Percentiles rank a stretch among this genome's conserved stretches.
phyloP scores from a whole-genome alignment of 306 rosid species.

The Castanea crenata region DNA sequence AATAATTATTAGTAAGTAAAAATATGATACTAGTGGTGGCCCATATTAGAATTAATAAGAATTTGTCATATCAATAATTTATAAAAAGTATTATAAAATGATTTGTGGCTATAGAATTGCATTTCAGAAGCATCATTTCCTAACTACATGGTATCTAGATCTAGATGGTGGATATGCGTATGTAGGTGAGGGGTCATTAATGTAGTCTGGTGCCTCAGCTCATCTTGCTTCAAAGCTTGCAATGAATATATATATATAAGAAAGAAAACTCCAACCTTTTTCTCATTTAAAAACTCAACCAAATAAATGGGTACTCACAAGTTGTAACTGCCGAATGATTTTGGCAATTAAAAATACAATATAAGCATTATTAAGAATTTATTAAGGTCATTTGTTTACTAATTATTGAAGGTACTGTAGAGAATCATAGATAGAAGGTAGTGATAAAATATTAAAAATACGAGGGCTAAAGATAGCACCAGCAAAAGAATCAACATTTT shows the following conservation, averaged over 20 bases:
- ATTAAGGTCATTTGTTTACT: no score
- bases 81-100: no score
- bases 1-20: no score
- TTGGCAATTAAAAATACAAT: neutral
- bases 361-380: no score
- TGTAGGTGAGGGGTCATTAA: neutral
- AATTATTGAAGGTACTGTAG: no score
- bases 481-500: no score
- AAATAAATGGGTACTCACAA: neutral
- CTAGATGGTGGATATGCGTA: neutral
- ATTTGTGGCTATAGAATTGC: fast-evolving
- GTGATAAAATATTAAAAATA: no score
- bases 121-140: neutral
- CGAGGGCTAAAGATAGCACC: no score
- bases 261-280: neutral
- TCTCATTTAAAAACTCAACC: neutral
- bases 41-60: fast-evolving
- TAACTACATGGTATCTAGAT: neutral
- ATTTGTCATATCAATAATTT: no score
- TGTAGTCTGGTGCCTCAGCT: neutral
- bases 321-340: neutral
- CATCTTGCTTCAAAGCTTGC: neutral
- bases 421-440: no score
- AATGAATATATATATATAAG: neutral
- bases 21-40: fast-evolving